Evolutionary conservation across 2,329 filamentous ascomycete genomes (phyloP).

Genomic region (Curvularia sp.): DNA sequence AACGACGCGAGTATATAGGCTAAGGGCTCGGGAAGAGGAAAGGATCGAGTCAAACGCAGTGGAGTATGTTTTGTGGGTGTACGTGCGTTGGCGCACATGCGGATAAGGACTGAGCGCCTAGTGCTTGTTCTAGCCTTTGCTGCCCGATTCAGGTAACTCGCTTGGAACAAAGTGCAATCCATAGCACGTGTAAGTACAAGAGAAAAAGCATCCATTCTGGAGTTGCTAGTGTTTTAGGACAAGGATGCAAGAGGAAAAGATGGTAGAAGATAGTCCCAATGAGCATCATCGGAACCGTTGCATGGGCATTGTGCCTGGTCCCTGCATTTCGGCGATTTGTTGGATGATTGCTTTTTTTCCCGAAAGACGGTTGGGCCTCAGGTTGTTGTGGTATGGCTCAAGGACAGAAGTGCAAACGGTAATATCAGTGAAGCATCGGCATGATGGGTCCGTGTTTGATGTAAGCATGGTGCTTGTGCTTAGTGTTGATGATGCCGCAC

Average conservation of each 20-base stretch:
- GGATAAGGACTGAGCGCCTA: background rate
- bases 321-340: background rate
- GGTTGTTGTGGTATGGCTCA: background rate
- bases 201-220: background rate
- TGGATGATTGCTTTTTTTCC: background rate
- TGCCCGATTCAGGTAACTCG: background rate
- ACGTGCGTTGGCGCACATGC: background rate
- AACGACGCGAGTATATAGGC: background rate
- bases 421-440: background rate
- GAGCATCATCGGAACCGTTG: background rate
- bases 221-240: background rate
- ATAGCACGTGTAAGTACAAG: background rate
- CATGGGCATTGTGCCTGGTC: background rate
- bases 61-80: background rate
- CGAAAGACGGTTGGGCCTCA: background rate
- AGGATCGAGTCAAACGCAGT: background rate
- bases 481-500: background rate
- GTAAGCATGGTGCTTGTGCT: background rate
- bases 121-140: background rate
- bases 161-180: background rate
- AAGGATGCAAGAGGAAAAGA: background rate
- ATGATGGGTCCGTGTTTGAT: background rate
- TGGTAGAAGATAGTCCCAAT: background rate
- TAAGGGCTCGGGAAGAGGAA: background rate
- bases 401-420: background rate